phyloP scores from a whole-genome alignment of 2,329 filamentous ascomycete genomes.

The Sporothrix dimorphospora region DNA sequence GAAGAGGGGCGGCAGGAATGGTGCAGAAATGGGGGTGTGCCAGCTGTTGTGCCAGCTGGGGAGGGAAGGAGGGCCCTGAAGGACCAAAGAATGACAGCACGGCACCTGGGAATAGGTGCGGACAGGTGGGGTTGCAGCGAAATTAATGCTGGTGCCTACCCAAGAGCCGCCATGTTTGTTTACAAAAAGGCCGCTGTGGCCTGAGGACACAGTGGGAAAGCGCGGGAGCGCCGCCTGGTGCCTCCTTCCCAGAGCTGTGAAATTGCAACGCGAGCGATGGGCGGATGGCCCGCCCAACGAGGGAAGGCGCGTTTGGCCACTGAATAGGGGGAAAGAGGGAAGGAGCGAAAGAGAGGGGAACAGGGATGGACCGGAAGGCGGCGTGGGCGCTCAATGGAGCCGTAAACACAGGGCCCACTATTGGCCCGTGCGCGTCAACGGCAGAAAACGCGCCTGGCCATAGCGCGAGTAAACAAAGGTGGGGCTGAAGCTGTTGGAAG shows the following conservation, averaged over 20 bases:
- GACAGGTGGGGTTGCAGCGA: conserved; percentile 22
- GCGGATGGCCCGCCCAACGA: conserved; percentile 2
- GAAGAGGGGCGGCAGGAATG: conserved; percentile 16
- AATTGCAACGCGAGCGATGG: conserved; percentile 12
- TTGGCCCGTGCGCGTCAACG: conserved; percentile 32
- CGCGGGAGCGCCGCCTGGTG: conserved; percentile 11
- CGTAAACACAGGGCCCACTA: conserved; percentile 13
- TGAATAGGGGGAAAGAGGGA: conserved; percentile 12
- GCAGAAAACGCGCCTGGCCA: conserved; percentile 30
- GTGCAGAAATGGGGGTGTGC: background rate
- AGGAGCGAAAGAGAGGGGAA: conserved; percentile 19
- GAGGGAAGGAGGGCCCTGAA: background rate
- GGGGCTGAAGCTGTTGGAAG: background rate
- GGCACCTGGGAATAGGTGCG: background rate
- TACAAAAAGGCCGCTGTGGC: background rate
- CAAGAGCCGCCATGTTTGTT: conserved; percentile 12
- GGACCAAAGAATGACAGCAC: background rate
- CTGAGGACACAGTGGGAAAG: conserved; percentile 16
- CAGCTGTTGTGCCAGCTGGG: background rate
- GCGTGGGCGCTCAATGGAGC: conserved; percentile 11
- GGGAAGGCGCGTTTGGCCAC: conserved; percentile 24
- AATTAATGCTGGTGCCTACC: conserved; percentile 24
- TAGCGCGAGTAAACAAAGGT: conserved; percentile 28
- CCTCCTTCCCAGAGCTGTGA: conserved; percentile 18
- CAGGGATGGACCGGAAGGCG: conserved; percentile 24